Evolutionary conservation across 495 filamentous ascomycete genomes (phyloP), one percentile per base, ranked within the genome.

Genomic region (Achaetomiella virescens): DNA sequence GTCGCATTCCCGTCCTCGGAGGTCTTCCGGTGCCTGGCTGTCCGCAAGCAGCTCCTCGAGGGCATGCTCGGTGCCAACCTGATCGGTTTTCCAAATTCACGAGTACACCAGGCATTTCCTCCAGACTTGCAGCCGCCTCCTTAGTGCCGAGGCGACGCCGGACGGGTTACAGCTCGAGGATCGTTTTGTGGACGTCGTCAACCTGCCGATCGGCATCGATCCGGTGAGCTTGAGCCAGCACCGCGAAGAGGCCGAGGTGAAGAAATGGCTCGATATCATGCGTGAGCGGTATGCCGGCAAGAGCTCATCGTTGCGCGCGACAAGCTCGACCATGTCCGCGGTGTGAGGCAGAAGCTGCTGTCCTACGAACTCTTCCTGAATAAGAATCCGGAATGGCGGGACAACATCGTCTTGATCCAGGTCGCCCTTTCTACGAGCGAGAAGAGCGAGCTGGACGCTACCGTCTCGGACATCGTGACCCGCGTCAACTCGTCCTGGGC

Each of bases 1-100:
- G 88, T 91, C 51, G 89, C 92, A 4, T 97, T 97, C 68, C 91
- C 91, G 0, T 96, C 91, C 0, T 96, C 91, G 8, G 91, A 97
- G 64, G 87, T 97, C 6, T 96, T 97, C 73, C 81, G 90, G 14
- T 97, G 91, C 66, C 75, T 96, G 10, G 87, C 91, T 1, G 81
- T 87, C 10, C 88, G 91, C 49, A 89, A 87, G 58, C 78, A 92
- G 67, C 78, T 97, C 9, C 78, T 97, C 1, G 87, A 96, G 58
- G 91, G 91, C 37, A 89, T 97, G 72, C 81, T 96, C 7, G 91
- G 91, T 15, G 88, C 91, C 21, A 95, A 95, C 66, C 72, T 96
- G 14, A 83, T 97, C 51, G 90, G 89, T 5, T 96, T n/a, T 97
- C 70, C 91, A 97, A 69, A 95, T 89, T 33, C 80, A 83, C 50